Evolutionary conservation across 805 yeast species (phyloP), one percentile per base, ranked within the genome.

Genomic region (Zygosaccharomyces pseudorouxii): DNA sequence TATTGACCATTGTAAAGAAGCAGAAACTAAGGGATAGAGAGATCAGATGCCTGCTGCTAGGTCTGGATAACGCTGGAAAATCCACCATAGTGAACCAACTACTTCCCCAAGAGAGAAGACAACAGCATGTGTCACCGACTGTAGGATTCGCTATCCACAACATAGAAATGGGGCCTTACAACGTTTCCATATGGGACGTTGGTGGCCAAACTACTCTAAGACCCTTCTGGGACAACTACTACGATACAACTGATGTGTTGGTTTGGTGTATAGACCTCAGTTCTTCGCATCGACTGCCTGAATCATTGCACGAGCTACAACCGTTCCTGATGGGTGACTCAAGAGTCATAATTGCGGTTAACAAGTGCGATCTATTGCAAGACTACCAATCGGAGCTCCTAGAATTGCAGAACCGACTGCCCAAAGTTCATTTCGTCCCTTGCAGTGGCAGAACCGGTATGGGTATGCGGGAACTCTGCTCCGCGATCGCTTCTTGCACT

Each of bases 201-300:
- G 98, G 98, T 4, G 98, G 98, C 1, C 98, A 90, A 65, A 69
- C 76, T 39, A 77, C 92, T 1, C 71, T 90, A 37, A 71, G 98
- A 41, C 82, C 90, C 14, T 89, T 89, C 73, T 90, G 98, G 98
- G 81, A 86, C 58, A 92, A 90, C 68, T 90, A 92, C 65, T 90
- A 86, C 60, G 97, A 89, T 55, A 81, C 79, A 57, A 80, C 86
- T 0, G 90, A 90, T 57, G 79, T 80, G 5, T 71, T 90, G 14
- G 67, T 90, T 10, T 90, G 97, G 97, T 96, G 90, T 18, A 76
- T 92, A 5, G 97, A 92, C 66, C 75, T 80, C 2, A 57, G 60
- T 39, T 65, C 84, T 18, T 62, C 78, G 23, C 80, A 79, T 42
- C 69, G 97, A 45, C 68, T 88, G 22, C 60, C 68, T 7, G 95